Base-by-base conservation (phyloP, 2,329 filamentous ascomycete genomes). In the Chaetomium strumarium region DNA sequence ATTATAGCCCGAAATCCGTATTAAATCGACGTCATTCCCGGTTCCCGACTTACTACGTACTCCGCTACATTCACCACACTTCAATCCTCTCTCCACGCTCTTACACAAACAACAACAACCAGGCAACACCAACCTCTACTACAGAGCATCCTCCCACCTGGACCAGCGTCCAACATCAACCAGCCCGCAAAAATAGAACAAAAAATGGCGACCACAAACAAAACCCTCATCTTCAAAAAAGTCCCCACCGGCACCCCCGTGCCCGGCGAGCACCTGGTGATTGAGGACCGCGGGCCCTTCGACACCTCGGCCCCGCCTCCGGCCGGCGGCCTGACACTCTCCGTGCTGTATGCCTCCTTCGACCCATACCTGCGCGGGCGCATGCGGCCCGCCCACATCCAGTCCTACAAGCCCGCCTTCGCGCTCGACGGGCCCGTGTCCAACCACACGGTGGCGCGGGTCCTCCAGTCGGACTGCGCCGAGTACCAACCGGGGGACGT, bases 311-410 rank as follows among this genome's bases (percentile, higher is more conserved):
- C 78, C 46, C 67, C 78, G 5, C 77, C 83, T 29, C 77, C 82
- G 20, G 67, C 78, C 41, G 85, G 86, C 58, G 84, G 89, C 38
- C 68, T 95, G 45, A 80, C 81, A 31, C 71, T 85, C 58, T 80
- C 89, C 72, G 80, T 86, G 61, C 78, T 85, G 63, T 89, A 86
- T 68, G 76, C 83, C 58, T 91, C 87, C 38, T 86, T 86, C 71
- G 90, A 95, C 69, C 90, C 90, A 2, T 95, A 95, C 74, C 82
- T 88, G 75, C 86, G 90, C 52, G 86, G 86, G 55, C 80, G 81
- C 60, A 91, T 95, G 86, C 84, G 88, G 44, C 70, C 75, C 44
- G 65, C 86, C 7, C 67, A 74, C 34, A 63, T 72, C 65, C 81
- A 86, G 71, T 90, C 86, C 10, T 93, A 90, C 74, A 67, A 75